phyloP scores from a whole-genome alignment of 345 rosid genomes.

The Brassica rapa region DNA sequence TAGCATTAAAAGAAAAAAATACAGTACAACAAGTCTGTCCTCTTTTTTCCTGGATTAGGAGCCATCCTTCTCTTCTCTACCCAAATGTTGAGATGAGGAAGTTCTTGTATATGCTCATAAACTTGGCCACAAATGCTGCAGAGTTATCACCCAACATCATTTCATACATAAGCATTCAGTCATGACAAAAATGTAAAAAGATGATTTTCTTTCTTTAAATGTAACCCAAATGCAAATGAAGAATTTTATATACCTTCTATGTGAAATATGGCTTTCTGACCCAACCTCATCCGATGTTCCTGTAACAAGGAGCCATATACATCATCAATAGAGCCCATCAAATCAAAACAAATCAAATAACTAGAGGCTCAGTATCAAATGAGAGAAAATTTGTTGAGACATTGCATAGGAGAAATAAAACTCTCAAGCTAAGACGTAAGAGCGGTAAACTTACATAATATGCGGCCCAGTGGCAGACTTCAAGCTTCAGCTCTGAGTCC shows the following conservation, averaged over 20 bases:
- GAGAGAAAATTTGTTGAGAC: constrained; percentile 4
- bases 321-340: background rate
- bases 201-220: background rate
- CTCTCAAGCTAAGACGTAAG: too few species aligned
- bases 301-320: constrained; percentile 37
- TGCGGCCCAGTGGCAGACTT: constrained; percentile 96
- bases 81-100: constrained; percentile 86
- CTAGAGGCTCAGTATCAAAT: background rate
- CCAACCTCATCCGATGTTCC: constrained; percentile 86
- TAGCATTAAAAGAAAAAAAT: background rate
- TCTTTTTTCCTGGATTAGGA: background rate
- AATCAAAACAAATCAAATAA: too few species aligned
- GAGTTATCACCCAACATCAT: too few species aligned
- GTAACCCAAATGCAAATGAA: constrained; percentile 7
- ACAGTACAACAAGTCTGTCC: background rate
- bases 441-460: constrained; percentile 58
- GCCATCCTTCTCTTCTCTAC: constrained; percentile 34
- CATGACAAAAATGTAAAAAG: too few species aligned
- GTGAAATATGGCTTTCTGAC: constrained; percentile 94
- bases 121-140: constrained; percentile 92
- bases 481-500: constrained; percentile 91
- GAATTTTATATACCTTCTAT: constrained; percentile 63
- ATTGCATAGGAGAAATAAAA: too few species aligned
- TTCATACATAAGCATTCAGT: too few species aligned
- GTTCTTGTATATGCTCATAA: constrained; percentile 88